phyloP scores from a whole-genome alignment of 1,139 yeast genomes.

The Scheffersomyces parashehatae region DNA sequence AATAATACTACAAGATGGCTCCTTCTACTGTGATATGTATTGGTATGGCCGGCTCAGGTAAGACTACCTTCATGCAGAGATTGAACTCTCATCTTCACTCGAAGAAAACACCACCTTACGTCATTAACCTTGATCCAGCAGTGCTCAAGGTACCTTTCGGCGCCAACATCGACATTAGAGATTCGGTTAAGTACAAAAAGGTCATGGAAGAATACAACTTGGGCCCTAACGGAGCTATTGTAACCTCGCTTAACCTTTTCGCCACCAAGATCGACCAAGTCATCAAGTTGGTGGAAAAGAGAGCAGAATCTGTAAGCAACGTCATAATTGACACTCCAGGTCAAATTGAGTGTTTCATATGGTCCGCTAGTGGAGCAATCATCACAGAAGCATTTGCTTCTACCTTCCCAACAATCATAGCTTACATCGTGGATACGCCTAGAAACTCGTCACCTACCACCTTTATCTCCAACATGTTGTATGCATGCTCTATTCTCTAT shows the following conservation, averaged over 20 bases:
- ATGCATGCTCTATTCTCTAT: slow-evolving; percentile 94
- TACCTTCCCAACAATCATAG: slow-evolving; percentile 91
- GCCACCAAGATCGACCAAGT: slow-evolving; percentile 97
- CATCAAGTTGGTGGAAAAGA: slow-evolving; percentile 77
- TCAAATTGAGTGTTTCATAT: slow-evolving; percentile 94
- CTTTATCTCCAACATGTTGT: slow-evolving; percentile 96
- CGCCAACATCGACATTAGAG: slow-evolving; percentile 93
- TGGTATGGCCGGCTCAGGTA: slow-evolving; percentile 98
- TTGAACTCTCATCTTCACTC: slow-evolving; percentile 84
- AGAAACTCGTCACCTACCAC: slow-evolving; percentile 93
- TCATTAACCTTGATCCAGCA: slow-evolving; percentile 94
- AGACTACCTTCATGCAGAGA: slow-evolving; percentile 97
- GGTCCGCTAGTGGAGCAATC: slow-evolving; percentile 97
- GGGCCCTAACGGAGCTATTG: slow-evolving; percentile 99
- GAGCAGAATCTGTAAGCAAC: slow-evolving; percentile 63
- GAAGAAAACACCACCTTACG: slow-evolving; percentile 76
- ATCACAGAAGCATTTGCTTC: slow-evolving; percentile 97
- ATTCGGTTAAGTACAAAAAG: slow-evolving; percentile 91
- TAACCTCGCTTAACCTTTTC: slow-evolving; percentile 88
- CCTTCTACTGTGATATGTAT: slow-evolving; percentile 78
- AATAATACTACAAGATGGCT: slow-evolving; percentile 33
- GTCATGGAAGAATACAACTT: slow-evolving; percentile 91
- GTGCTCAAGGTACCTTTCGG: slow-evolving; percentile 90
- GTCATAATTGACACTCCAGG: slow-evolving; percentile 97
- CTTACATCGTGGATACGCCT: slow-evolving; percentile 96